These are phyloP conservation scores for Dendrobium officinale DNA, from an alignment of 106 monocot species.

Conservation along the genomic window DNA sequence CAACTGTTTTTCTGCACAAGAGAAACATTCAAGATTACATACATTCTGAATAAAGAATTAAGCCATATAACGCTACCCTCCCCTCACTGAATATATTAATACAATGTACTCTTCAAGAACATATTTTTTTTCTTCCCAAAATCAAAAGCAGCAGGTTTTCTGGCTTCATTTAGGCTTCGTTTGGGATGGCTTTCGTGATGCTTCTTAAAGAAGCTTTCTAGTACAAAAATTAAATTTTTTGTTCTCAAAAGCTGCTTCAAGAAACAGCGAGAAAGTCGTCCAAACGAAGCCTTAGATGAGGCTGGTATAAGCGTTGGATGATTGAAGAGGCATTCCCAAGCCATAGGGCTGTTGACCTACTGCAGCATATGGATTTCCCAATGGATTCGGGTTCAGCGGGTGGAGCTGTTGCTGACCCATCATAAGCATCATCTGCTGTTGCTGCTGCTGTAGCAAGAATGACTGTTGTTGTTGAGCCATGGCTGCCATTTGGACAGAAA, in stretches of 20 bases:
- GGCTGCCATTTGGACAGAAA: too few relatives aligned
- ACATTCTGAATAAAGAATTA: neutral
- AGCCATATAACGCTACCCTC: too few relatives aligned
- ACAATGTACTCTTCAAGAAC: neutral
- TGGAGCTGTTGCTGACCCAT: slow-evolving; percentile 20
- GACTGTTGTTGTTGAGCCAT: too few relatives aligned
- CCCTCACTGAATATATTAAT: neutral
- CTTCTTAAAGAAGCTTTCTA: too few relatives aligned
- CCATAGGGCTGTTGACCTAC: slow-evolving; percentile 36
- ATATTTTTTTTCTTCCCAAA: neutral
- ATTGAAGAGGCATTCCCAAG: slow-evolving; percentile 35
- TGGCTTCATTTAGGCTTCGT: too few relatives aligned
- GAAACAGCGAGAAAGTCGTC: too few relatives aligned
- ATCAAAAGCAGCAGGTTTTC: neutral
- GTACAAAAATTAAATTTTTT: too few relatives aligned
- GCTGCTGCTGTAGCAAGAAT: too few relatives aligned
- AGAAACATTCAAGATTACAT: neutral
- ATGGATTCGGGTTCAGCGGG: slow-evolving; percentile 42
- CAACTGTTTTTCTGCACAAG: neutral
- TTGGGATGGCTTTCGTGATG: too few relatives aligned
- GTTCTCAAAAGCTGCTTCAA: too few relatives aligned
- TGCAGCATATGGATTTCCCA: slow-evolving; percentile 52
- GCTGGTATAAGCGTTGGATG: slow-evolving; percentile 40
- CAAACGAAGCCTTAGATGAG: slow-evolving; percentile 17
- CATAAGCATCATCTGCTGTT: too few relatives aligned